A percentile compares a stretch with the other conserved stretches of the same genome.
Conservation (phyloP, 257 asterid species). For the Primulina tabacum region DNA sequence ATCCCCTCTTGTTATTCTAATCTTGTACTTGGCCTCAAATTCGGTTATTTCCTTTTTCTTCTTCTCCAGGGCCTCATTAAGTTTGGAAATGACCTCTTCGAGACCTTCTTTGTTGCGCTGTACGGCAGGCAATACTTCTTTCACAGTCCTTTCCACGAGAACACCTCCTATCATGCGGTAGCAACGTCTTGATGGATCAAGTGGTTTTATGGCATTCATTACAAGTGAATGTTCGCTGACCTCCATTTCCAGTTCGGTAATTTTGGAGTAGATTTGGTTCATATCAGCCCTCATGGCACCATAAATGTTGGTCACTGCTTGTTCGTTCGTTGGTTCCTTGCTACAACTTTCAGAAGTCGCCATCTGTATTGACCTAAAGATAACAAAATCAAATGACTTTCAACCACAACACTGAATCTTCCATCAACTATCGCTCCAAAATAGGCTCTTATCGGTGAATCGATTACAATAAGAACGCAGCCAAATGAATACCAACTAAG, state of each 20-base stretch:
- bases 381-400: neutral
- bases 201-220: slow-evolving; percentile 81
- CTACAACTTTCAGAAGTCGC: slow-evolving; percentile 49
- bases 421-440: too few relatives aligned
- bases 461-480: too few relatives aligned
- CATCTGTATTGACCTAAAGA: slow-evolving; percentile 43
- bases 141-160: slow-evolving; percentile 81
- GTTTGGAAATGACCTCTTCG: slow-evolving; percentile 79
- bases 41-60: slow-evolving; percentile 77
- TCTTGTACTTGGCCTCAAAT: slow-evolving; percentile 82
- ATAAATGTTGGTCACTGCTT: slow-evolving; percentile 44
- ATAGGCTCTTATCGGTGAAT: too few relatives aligned
- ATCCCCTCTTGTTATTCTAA: slow-evolving; percentile 62
- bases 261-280: slow-evolving; percentile 83
- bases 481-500: too few relatives aligned
- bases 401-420: slow-evolving; percentile 1
- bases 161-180: slow-evolving; percentile 98
- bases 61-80: slow-evolving; percentile 75
- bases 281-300: slow-evolving; percentile 70
- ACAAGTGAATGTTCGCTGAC: slow-evolving; percentile 81
- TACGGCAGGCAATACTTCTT: slow-evolving; percentile 87
- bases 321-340: slow-evolving; percentile 64
- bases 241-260: slow-evolving; percentile 89
- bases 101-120: slow-evolving; percentile 82
- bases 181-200: slow-evolving; percentile 86